Evolutionary conservation across 1,284 basidiomycete genomes (phyloP).

Genomic region (Apiotrichum sp.): DNA sequence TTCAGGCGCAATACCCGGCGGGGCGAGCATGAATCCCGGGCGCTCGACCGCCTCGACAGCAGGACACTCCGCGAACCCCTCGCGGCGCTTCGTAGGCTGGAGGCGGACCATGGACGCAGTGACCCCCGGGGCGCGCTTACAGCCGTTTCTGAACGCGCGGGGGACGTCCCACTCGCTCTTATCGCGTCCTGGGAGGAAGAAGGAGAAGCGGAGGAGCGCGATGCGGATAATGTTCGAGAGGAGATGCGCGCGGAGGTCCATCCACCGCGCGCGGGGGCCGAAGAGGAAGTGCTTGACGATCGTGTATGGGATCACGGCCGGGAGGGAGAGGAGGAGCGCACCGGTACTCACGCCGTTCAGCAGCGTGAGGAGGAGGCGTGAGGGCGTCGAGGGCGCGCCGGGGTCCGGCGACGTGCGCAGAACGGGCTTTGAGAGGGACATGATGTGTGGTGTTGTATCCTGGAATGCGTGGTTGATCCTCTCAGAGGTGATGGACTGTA

Average conservation of each 20-base stretch:
- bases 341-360: background rate
- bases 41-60: background rate
- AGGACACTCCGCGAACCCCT: background rate
- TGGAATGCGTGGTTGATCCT: too few species aligned
- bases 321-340: background rate
- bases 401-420: constrained; percentile 6
- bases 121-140: background rate
- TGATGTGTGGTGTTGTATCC: too few species aligned
- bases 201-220: background rate
- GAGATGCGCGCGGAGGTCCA: background rate
- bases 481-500: too few species aligned
- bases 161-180: background rate
- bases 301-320: constrained; percentile 3
- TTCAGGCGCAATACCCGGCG: constrained; percentile 3
- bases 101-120: background rate
- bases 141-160: background rate
- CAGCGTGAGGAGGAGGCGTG: background rate
- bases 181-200: background rate
- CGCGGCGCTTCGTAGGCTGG: background rate
- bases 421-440: background rate
- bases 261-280: constrained; percentile 5
- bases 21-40: constrained; percentile 20
- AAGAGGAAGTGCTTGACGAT: background rate
- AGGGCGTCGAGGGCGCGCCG: constrained; percentile 1
- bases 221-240: background rate